Conservation (phyloP, 768 basidiomycete species). For the Mycena leptocephala region DNA sequence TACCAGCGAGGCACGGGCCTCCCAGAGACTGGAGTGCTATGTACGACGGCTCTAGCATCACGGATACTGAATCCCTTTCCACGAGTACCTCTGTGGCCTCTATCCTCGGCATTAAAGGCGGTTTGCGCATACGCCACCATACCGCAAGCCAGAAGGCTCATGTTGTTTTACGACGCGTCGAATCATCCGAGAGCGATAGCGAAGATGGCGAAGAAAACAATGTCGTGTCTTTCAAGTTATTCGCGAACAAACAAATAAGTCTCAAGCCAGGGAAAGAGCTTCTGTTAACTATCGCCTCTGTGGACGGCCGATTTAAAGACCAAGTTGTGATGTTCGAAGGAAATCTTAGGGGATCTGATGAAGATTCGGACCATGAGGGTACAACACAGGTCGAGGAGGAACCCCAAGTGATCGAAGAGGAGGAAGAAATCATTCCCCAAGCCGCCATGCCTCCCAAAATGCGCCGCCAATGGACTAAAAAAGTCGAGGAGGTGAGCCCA, state of each 20-base stretch:
- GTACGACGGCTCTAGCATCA: slow-evolving; percentile 54
- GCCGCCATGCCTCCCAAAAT: slow-evolving; percentile 75
- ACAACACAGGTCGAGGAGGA: slow-evolving; percentile 46
- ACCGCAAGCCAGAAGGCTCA: slow-evolving; percentile 79
- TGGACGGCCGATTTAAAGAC: slow-evolving; percentile 70
- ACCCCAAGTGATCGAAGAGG: slow-evolving; percentile 56
- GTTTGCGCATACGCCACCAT: slow-evolving; percentile 78
- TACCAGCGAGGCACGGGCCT: not conserved
- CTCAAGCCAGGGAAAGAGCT: slow-evolving; percentile 83
- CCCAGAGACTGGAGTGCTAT: slow-evolving; percentile 30
- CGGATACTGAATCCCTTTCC: slow-evolving; percentile 49
- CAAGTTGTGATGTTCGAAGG: slow-evolving; percentile 74
- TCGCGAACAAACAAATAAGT: slow-evolving; percentile 80
- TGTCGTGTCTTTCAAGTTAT: slow-evolving; percentile 73
- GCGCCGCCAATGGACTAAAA: slow-evolving; percentile 73
- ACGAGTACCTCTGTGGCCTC: slow-evolving; percentile 61
- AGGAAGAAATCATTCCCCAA: slow-evolving; percentile 46
- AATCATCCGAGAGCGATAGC: slow-evolving; percentile 60
- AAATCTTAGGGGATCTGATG: slow-evolving; percentile 55
- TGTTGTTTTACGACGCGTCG: slow-evolving; percentile 76
- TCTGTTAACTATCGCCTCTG: slow-evolving; percentile 70
- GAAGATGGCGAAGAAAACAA: slow-evolving; percentile 57
- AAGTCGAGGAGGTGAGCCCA: slow-evolving; percentile 60
- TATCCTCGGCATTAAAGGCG: slow-evolving; percentile 74
- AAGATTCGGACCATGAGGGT: slow-evolving; percentile 55